Evolutionary conservation across 495 filamentous ascomycete species (phyloP).

Genomic region (Terfezia claveryi): DNA sequence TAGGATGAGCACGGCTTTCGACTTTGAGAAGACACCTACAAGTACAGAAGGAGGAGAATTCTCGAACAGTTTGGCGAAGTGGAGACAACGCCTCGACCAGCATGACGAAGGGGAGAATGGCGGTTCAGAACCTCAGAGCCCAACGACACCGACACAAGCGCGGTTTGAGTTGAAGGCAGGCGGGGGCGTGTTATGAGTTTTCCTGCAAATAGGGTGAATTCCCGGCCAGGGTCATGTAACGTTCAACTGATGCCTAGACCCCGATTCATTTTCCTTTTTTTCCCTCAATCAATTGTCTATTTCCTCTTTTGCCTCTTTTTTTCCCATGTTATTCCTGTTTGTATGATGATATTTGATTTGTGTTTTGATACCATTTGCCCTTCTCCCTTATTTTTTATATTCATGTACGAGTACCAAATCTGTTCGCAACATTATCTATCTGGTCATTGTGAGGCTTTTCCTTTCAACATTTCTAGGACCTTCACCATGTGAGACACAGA

Average conservation of each 20-base stretch:
- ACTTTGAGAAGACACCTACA: slow-evolving; percentile 42
- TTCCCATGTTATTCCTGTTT: not conserved
- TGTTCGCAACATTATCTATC: not conserved
- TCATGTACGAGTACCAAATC: no score
- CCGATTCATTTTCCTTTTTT: not conserved
- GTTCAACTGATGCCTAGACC: no score
- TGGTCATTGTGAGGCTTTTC: not conserved
- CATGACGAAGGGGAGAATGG: slow-evolving; percentile 9
- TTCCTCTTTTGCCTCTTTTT: not conserved
- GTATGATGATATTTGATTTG: not conserved
- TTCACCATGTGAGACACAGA: not conserved
- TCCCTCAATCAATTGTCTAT: not conserved
- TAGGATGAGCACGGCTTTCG: slow-evolving; percentile 63
- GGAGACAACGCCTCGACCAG: slow-evolving; percentile 17
- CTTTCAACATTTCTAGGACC: not conserved
- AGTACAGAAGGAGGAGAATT: slow-evolving; percentile 15
- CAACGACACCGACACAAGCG: not conserved
- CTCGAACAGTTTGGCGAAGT: slow-evolving; percentile 16
- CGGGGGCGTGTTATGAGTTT: not conserved
- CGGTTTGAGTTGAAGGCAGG: not conserved
- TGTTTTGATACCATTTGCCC: not conserved
- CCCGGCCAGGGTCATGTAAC: no score
- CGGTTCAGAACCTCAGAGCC: not conserved
- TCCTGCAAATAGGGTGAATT: no score
- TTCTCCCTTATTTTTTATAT: not conserved